Evolutionary conservation across 2,329 filamentous ascomycete species (phyloP), one percentile per base, ranked within the genome.

Genomic region (Ilyonectria robusta): DNA sequence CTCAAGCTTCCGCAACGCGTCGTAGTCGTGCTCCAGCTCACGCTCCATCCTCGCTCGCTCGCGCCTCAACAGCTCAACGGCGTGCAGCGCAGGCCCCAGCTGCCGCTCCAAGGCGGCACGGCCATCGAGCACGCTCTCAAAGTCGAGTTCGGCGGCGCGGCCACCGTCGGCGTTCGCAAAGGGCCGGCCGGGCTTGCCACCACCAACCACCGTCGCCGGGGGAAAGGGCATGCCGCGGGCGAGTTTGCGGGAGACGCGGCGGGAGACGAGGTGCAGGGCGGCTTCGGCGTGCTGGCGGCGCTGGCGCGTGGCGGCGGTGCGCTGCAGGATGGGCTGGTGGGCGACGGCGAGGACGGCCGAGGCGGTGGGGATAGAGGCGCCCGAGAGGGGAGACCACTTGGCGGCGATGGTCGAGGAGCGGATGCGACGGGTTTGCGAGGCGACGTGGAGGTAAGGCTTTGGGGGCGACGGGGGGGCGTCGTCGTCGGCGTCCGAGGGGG

Each of bases 181-280:
- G 26, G 35, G 57, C 50, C 66, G 66, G 47, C 67, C 59, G 29
- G 63, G 69, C 54, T 65, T 62, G 19, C 76, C 67, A 6, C 63
- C 59, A 7, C 76, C 67, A 3, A 73, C 68, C 55, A 77, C 72
- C 1, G 80, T 77, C 3, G 86, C 83, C 0, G 88, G 89, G 1
- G 92, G 92, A 75, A 94, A 93, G n/a, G 90, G 90, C 58, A 92
- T 83, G 11, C 88, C 88, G 37, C 85, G 86, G 17, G 83, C 79
- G 6, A 93, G 80, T 74, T 90, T 91, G 54, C 83, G 85, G 40
- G 86, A 80, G 37, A 94, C 82, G 58, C 85, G 86, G 46, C 84
- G 84, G 8, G 88, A 81, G 29, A 91, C 84, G 44, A 83, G 83
- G 42, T 85, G 82, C 7, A 94, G 81, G 23, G 87, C 87, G 2